Percentiles rank a stretch among this genome's conserved stretches.
These are phyloP conservation scores for Allomyces macrogynus DNA, from an alignment of 192 early-diverging fungal genomes.

Conservation along the genomic window DNA sequence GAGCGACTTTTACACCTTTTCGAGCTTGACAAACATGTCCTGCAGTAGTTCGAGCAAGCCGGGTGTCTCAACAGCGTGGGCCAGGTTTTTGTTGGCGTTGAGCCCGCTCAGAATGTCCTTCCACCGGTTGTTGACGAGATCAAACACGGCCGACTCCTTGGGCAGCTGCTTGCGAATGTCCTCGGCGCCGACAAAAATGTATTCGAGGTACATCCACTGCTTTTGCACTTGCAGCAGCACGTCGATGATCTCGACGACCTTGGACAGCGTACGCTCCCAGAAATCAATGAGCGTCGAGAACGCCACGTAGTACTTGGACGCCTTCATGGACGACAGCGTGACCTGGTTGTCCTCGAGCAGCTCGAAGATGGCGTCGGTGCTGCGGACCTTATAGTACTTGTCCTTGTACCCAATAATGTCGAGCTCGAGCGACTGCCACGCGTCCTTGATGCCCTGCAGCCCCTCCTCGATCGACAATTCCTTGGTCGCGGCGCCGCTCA, in stretches of 20 bases:
- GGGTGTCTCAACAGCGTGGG: conserved; percentile 78
- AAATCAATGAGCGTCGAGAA: conserved; percentile 86
- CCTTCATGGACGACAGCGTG: conserved; percentile 88
- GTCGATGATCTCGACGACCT: conserved; percentile 87
- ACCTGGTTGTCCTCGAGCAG: conserved; percentile 89
- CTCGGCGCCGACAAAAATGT: conserved; percentile 81
- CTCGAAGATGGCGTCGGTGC: conserved; percentile 95
- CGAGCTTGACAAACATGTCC: conserved; percentile 70
- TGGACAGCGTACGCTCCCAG: conserved; percentile 94
- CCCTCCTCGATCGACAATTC: conserved; percentile 99
- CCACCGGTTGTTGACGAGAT: conserved; percentile 80
- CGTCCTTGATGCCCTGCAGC: conserved; percentile 71
- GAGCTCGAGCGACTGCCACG: conserved; percentile 75
- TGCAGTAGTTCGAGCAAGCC: conserved; percentile 91
- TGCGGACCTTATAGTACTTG: conserved; percentile 73
- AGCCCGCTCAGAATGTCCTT: conserved; percentile 93
- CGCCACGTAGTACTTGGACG: conserved; percentile 90
- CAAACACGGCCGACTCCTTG: conserved; percentile 80
- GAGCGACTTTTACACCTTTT: conserved; percentile 93
- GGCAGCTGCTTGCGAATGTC: conserved; percentile 8
- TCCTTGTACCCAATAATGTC: conserved; percentile 97
- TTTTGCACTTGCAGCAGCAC: conserved; percentile 99
- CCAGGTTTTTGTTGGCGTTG: conserved; percentile 86
- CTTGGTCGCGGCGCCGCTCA: conserved; percentile 80
- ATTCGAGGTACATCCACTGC: conserved; percentile 99